Evolutionary conservation across 2,329 filamentous ascomycete species (phyloP), one percentile per base, ranked within the genome.

Genomic region (Hymenoscyphus scutula): DNA sequence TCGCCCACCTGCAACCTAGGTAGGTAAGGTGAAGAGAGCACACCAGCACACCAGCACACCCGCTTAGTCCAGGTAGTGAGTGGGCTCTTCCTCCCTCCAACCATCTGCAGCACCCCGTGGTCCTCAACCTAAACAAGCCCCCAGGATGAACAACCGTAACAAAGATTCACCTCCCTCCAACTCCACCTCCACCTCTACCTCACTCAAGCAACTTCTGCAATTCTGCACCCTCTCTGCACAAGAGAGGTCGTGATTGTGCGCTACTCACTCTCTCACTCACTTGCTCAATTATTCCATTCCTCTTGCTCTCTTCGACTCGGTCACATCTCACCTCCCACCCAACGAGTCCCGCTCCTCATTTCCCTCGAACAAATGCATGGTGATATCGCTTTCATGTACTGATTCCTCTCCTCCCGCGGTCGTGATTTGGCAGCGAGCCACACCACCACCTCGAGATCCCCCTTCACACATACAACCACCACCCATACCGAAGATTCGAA

Each of bases 391-490:
- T 66, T 60, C 56, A 70, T 68, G 65, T 65, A 59, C 65, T 68
- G 66, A 67, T 53, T n/a, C 48, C 59, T 53, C 27, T 64, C 60
- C 56, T 64, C 65, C 58, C 59, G 59, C 41, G 60, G 60, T 66
- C 64, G 65, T 68, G 64, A 68, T 67, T 66, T 65, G 62, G 66
- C 64, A 62, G 29, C 64, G 61, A 62, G 61, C 67, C 64, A 65
- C 59, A n/a, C n/a, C 60, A 65, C 58, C 37, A 62, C 37, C 56
- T 37, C 45, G 30, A 29, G 41, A 62, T 29, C 25, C 32, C 45
- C 34, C 55, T 34, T 5, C n/a, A 11, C 7, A 55, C 55, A 59
- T 60, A n/a, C n/a, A n/a, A n/a, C n/a, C n/a, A 38, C 45, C 63
- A 53, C 63, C 58, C 37, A 15, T 34, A 56, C 17, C 54, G 27